These are phyloP conservation scores for Boletus semigastroideus DNA, from an alignment of 1,284 basidiomycete genomes.

Conservation along the genomic window DNA sequence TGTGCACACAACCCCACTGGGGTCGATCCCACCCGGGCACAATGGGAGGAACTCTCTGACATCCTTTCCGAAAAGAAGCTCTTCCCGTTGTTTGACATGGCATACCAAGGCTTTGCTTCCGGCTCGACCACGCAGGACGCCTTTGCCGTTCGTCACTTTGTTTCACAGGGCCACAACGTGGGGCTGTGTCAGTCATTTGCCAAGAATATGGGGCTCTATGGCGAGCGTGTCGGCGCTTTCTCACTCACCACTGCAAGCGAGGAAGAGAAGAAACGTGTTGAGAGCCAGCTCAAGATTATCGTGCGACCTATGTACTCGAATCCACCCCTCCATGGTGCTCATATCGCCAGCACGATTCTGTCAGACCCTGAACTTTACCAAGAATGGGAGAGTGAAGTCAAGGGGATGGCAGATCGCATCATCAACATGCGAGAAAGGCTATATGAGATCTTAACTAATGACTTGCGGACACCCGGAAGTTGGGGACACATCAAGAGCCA, in stretches of 20 bases:
- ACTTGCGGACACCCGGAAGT: constrained; percentile 87
- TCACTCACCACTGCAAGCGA: constrained; percentile 73
- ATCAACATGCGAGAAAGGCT: constrained; percentile 92
- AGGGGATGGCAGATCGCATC: constrained; percentile 95
- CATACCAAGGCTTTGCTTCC: constrained; percentile 95
- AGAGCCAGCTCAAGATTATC: constrained; percentile 94
- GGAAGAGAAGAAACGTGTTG: constrained; percentile 87
- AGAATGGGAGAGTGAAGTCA: constrained; percentile 91
- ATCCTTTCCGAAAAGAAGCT: constrained; percentile 85
- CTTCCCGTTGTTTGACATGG: constrained; percentile 97
- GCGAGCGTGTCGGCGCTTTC: constrained; percentile 96
- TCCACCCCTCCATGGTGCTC: constrained; percentile 94
- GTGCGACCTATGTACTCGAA: constrained; percentile 99
- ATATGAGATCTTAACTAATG: constrained; percentile 76
- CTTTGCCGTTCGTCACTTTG: constrained; percentile 94
- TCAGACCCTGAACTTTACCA: constrained; percentile 74
- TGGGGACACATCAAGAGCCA: constrained; percentile 98
- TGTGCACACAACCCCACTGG: constrained; percentile 99
- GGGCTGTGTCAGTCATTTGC: constrained; percentile 94
- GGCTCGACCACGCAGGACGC: constrained; percentile 89
- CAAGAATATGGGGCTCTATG: constrained; percentile 99
- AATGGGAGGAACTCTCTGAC: constrained; percentile 93
- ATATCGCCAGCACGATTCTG: constrained; percentile 85
- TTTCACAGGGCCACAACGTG: constrained; percentile 83
- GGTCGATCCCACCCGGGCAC: constrained; percentile 90